Base-by-base conservation (phyloP, 2,329 filamentous ascomycete genomes). In the Fusarium xyrophilum region DNA sequence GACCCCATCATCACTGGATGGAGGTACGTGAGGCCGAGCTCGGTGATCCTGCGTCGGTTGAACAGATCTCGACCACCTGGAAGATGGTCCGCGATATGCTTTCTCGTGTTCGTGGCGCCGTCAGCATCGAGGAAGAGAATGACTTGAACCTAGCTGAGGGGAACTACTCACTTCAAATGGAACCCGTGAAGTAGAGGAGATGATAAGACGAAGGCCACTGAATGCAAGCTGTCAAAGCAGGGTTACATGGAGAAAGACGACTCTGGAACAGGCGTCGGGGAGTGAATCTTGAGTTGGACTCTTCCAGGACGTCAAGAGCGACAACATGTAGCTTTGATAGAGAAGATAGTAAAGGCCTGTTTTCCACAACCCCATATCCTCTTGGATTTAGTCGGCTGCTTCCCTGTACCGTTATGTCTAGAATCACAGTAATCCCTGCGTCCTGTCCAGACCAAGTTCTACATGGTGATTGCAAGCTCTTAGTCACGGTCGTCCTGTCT, bases 81-180 rank as follows among this genome's bases (percentile, higher is more conserved):
- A 43, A 43, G 4, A 43, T 43, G 40, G 23, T 27, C 0, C 17
- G 40, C 1, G 3, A n/a, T 1, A 43, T 43, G 27, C 5, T 53
- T 7, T 50, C 46, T 7, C 17, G 23, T 15, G 46, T 23, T 15
- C 25, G 25, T 14, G 38, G 13, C n/a, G 19, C 6, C 0, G 8
- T 17, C 5, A 9, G 19, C 2, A n/a, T 30, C 9, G n/a, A 44
- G 1, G 23, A 27, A 0, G 40, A 43, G 1, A n/a, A 43, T 3
- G 17, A 43, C 0, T 0, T 3, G 0, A 43, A 43, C 23, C 23
- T 43, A 0, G 40, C 40, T 3, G 40, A 9, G 0, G 23, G 23
- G 0, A 9, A 1, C 2, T 50, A 50, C 17, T 6, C 8, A 11
- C 19, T 50, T 2, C 30, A 50, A 3, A 50, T 50, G 46, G 30